Evolutionary conservation across 2,329 filamentous ascomycete genomes (phyloP), one percentile per base, ranked within the genome.

Genomic region (Colletotrichum cereale): DNA sequence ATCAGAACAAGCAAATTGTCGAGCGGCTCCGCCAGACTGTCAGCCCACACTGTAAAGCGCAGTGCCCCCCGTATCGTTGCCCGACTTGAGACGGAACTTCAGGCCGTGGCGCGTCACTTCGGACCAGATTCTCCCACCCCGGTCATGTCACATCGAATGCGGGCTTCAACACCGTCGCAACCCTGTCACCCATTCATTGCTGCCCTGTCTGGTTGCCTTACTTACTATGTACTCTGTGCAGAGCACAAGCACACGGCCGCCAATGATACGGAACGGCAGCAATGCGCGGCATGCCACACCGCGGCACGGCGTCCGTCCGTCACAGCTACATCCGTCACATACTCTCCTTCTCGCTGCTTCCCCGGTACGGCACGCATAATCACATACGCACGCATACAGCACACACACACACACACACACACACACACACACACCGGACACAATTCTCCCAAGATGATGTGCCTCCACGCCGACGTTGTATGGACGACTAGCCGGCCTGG

Each of bases 121-220:
- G 52, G 60, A 68, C 68, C 68, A 68, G 16, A 71, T n/a, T n/a
- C 24, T 63, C 21, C 29, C 6, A 60, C 53, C 68, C 68, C 26
- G 50, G 44, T 47, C 42, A 55, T 47, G 65, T 64, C 53, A 47
- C 53, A 63, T 63, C 58, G 29, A 36, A 62, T 48, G 24, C 56
- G 52, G 62, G 52, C 58, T 31, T 2, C 29, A 47, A 40, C 18
- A 48, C 21, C 48, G 5, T 10, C 36, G n/a, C 48, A 48, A 70
- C 47, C 40, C 55, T 53, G 62, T 52, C 36, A 29, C 10, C 34
- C 36, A 50, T 26, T 18, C 36, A 50, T 21, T 36, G 52, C 36
- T n/a, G n/a, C n/a, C n/a, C 57, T 36, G 8, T 21, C 42, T 3
- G 8, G 16, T 3, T 44, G 21, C 21, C 5, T 18, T 16, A 18